Percentiles rank a stretch among this genome's conserved stretches.
phyloP scores from a whole-genome alignment of 2,329 filamentous ascomycete species.

The Sclerotinia nivalis region DNA sequence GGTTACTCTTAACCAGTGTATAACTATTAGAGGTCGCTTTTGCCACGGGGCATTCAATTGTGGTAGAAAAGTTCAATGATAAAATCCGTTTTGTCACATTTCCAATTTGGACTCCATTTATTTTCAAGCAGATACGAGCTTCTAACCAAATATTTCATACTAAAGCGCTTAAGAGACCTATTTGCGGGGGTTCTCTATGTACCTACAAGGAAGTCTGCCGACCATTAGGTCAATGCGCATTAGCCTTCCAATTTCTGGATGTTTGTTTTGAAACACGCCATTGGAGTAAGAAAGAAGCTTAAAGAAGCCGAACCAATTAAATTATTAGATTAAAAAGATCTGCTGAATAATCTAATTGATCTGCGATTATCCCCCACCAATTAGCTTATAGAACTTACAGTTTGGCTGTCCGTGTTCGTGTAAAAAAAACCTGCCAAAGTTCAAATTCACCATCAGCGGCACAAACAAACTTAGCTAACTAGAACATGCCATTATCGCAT shows the following conservation, averaged over 20 bases:
- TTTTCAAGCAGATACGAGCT: neutral
- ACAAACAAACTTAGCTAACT: neutral
- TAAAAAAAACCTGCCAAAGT: neutral
- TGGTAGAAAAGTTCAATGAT: neutral
- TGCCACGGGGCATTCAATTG: neutral
- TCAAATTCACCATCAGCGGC: neutral
- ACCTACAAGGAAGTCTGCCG: neutral
- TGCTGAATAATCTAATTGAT: neutral
- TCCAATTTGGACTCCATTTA: neutral
- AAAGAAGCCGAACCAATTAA: neutral
- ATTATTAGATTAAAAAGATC: neutral
- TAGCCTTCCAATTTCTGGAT: slow-evolving; percentile 14
- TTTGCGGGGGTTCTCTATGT: neutral
- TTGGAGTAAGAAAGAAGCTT: slow-evolving; percentile 10
- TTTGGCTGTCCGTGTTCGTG: neutral
- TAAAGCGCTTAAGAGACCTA: neutral
- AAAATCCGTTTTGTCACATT: neutral
- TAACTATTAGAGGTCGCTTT: neutral
- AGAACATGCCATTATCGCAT: neutral
- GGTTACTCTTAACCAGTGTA: neutral
- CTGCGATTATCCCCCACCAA: slow-evolving; percentile 3
- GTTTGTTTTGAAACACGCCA: slow-evolving; percentile 8
- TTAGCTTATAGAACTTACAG: neutral
- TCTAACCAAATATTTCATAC: neutral
- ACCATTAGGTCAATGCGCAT: neutral